Base-by-base conservation (phyloP, 2,329 filamentous ascomycete genomes). In the Exutisphaerella laricina region DNA sequence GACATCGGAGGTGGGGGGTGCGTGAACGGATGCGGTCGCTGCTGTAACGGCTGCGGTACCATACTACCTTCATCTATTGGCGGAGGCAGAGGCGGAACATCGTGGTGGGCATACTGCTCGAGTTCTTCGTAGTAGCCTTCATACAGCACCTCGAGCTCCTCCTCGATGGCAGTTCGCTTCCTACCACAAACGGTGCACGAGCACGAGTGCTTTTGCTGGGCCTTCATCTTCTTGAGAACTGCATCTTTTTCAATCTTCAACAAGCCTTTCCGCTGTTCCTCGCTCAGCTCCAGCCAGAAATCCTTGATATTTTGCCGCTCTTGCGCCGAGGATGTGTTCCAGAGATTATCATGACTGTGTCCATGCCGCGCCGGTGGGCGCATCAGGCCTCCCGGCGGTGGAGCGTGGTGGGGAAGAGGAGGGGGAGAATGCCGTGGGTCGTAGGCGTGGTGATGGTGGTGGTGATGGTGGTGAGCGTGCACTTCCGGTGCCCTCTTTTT, bases 171-270 rank as follows among this genome's bases (percentile, higher is more conserved):
- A 9, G 85, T 95, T 41, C 92, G 81, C 71, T 98, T 98, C 54
- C 92, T 80, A 40, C 92, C 92, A 66, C 92, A 98, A 29, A 98
- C 90, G 4, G 88, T 94, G 67, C 92, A 98, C 65, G 89, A 96
- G 72, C 92, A 98, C 2, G 90, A 97, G 65, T 97, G 89, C 68
- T 97, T 97, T 66, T 98, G 92, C 67, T 98, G 92, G 67, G 98
- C 92, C 74, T 98, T 98, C 92, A 98, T 98, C 73, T 98, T 98
- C 62, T 87, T 88, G 43, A 98, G 71, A 0, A 98, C 92, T 5
- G 92, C 90, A 67, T 98, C 90, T 70, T 98, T 98, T 68, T 98
- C 92, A 21, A 98, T 90, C 68, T 96, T 96, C 61, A 98, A 88
- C 34, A 98, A 73, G 12, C 87, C 92, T 64, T 94, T 92, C 57